Base-by-base conservation (phyloP, 495 filamentous ascomycete species). In the Xylaria flabelliformis region DNA sequence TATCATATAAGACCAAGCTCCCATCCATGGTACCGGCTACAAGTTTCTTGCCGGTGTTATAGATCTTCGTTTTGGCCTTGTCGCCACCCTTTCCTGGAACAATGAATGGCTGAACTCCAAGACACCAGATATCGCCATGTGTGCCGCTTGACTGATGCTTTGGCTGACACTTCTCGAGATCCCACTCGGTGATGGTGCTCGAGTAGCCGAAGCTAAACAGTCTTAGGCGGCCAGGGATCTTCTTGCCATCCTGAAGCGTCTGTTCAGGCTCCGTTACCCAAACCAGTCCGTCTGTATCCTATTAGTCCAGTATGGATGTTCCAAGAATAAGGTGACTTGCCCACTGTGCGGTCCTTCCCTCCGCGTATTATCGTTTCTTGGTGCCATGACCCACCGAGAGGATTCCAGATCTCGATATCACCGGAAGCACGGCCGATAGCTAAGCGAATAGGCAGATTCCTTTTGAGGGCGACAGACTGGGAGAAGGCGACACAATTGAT, bases 321-420 rank as follows among this genome's bases (percentile, higher is more conserved):
- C n/a, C 12, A n/a, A 8, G 48, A 41, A 41, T 13, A 42, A 19
- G n/a, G 5, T 4, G 34, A 61, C 70, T 72, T 72, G 63, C 70
- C 70, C 12, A 72, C 70, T 32, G 70, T 51, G 2, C 94, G 85
- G 74, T 94, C 93, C 69, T 93, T 91, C 64, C 95, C 96, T 72
- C 96, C 96, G 48, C 87, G 87, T 10, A 98, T 89, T 48, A 92
- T 89, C 17, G 89, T 91, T 83, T 99, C 96, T 75, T 98, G 96
- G 75, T 92, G 87, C 96, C 96, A 99, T 59, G 87, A 82, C 17
- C 95, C 94, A 72, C 88, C 88, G 71, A 92, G 81, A 8, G 97
- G 96, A 80, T 97, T 97, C 97, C 97, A 99, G 72, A 99, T 94
- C 82, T 98, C 96, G 75, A 99, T 96, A 77, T 97, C 93, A 76